Evolutionary conservation across 225 moss, liverwort and hornwort genomes (phyloP).

Genomic region (Anthoceros angustus): DNA sequence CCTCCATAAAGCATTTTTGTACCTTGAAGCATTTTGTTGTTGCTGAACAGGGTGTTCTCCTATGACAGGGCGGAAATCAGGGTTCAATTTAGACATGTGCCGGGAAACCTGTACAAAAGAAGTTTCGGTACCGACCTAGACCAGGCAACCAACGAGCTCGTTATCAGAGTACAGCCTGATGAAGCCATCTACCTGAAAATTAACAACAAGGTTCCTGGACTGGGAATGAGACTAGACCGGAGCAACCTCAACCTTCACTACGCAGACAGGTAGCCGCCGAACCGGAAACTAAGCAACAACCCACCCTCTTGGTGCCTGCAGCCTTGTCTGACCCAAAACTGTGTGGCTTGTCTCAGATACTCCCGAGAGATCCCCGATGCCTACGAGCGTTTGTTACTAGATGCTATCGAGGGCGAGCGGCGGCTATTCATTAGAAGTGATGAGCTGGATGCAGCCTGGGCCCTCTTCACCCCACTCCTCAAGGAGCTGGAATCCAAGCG

Average conservation of each 20-base stretch:
- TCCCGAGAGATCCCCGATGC: slow-evolving; percentile 48
- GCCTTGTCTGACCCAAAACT: not conserved
- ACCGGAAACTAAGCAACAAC: not conserved
- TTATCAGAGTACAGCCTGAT: slow-evolving; percentile 68
- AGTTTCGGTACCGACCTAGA: slow-evolving; percentile 48
- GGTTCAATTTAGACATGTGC: slow-evolving; percentile 64
- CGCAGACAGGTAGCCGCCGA: slow-evolving; percentile 36
- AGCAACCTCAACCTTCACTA: slow-evolving; percentile 74
- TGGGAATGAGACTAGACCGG: slow-evolving; percentile 59
- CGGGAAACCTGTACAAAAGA: slow-evolving; percentile 75
- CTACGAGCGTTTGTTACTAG: slow-evolving; percentile 82
- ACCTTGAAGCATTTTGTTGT: not conserved
- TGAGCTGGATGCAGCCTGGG: slow-evolving; percentile 65
- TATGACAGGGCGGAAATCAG: slow-evolving; percentile 70
- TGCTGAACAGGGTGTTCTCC: not conserved
- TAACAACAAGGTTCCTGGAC: slow-evolving; percentile 89
- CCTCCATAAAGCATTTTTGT: not conserved
- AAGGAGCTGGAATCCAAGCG: slow-evolving; percentile 45
- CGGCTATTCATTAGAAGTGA: slow-evolving; percentile 82
- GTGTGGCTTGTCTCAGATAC: slow-evolving; percentile 22
- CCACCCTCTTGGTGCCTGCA: slow-evolving; percentile 1
- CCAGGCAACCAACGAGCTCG: slow-evolving; percentile 60
- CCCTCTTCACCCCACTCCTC: slow-evolving; percentile 64
- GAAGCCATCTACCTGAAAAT: slow-evolving; percentile 72
- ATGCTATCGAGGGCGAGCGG: slow-evolving; percentile 71